Conservation (phyloP, 495 filamentous ascomycete species). For the Bacidia rubella region DNA sequence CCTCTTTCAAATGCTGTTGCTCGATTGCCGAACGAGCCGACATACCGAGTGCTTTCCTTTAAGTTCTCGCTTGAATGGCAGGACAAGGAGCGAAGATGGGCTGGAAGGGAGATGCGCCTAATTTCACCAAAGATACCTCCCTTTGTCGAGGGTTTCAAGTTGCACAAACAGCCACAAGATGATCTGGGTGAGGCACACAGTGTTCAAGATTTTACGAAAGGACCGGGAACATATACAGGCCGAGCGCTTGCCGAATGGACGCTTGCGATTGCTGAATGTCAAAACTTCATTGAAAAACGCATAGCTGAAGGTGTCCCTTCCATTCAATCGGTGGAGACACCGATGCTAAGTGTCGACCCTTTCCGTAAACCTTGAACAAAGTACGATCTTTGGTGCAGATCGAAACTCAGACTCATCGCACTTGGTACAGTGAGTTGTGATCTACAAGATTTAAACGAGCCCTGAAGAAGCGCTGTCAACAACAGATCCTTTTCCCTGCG, state of each 20-base stretch:
- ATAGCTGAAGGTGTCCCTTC: conserved; percentile 71
- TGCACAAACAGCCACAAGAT: conserved; percentile 18
- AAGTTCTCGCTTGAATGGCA: conserved; percentile 71
- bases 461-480: too few species aligned
- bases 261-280: conserved; percentile 70
- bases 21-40: conserved; percentile 7
- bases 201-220: conserved; percentile 1
- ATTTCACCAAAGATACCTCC: conserved; percentile 64
- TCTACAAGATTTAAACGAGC: too few species aligned
- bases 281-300: conserved; percentile 81
- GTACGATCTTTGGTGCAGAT: not conserved
- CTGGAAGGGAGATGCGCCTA: conserved; percentile 45
- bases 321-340: conserved; percentile 71
- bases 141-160: conserved; percentile 45
- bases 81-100: conserved; percentile 37
- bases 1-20: not conserved
- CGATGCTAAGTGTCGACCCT: conserved; percentile 71
- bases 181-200: not conserved
- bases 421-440: too few species aligned
- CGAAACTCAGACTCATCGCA: too few species aligned
- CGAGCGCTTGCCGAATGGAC: conserved; percentile 88
- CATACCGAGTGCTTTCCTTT: conserved; percentile 54
- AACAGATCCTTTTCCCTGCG: too few species aligned
- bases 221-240: conserved; percentile 49
- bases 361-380: conserved; percentile 45